Evolutionary conservation across 495 filamentous ascomycete genomes (phyloP).

Genomic region (Trichoderma virens): DNA sequence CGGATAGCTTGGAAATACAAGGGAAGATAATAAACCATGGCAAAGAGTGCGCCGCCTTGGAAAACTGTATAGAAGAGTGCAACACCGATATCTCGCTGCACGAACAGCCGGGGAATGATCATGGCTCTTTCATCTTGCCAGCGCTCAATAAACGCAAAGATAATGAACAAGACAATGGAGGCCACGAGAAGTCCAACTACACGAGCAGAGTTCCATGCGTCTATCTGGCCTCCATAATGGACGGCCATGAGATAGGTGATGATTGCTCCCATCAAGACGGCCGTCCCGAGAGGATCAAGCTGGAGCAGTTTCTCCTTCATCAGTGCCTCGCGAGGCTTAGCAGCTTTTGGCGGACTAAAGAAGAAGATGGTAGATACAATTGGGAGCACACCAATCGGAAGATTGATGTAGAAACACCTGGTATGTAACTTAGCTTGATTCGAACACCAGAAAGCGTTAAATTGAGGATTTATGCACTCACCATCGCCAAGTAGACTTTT

Average conservation of each 20-base stretch:
- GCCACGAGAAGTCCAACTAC: constrained; percentile 41
- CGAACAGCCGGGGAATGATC: constrained; percentile 29
- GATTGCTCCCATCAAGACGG: constrained; percentile 33
- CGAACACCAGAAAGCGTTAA: not conserved
- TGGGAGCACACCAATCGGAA: constrained; percentile 33
- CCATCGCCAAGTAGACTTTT: constrained; percentile 28
- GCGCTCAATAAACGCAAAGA: constrained; percentile 22
- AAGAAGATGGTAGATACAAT: constrained; percentile 30
- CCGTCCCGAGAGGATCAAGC: constrained; percentile 23
- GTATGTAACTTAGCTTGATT: constrained; percentile 16
- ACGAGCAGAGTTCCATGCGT: constrained; percentile 30
- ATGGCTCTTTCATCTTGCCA: constrained; percentile 25
- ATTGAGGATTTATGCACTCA: constrained; percentile 38
- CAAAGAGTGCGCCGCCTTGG: constrained; percentile 28
- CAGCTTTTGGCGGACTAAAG: constrained; percentile 34
- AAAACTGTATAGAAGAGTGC: constrained; percentile 23
- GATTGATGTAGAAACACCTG: constrained; percentile 46
- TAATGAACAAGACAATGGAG: constrained; percentile 20
- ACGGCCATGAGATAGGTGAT: constrained; percentile 36
- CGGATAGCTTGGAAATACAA: constrained; percentile 56
- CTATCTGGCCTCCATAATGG: constrained; percentile 37
- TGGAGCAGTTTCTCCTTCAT: constrained; percentile 29
- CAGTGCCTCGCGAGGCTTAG: constrained; percentile 19
- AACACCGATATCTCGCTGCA: constrained; percentile 28
- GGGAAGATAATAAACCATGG: constrained; percentile 49